Conservation (phyloP, 257 asterid genomes). For the Solanum neorickii region DNA sequence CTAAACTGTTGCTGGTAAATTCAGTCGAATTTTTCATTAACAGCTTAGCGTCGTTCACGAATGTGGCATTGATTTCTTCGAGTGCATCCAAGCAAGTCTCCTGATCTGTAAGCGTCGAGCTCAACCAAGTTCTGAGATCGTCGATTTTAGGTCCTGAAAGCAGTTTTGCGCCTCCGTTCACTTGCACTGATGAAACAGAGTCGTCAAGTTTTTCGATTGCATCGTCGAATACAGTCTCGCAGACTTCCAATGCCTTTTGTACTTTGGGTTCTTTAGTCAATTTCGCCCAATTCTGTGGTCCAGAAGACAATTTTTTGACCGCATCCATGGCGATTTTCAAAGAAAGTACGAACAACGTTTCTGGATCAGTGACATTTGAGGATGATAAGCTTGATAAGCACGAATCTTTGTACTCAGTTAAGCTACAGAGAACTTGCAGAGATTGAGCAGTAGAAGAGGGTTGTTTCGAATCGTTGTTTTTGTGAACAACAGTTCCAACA, state of each 20-base stretch:
- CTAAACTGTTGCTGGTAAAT: conserved; percentile 59
- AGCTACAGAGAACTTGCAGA: conserved; percentile 48
- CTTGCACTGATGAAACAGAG: conserved; percentile 13
- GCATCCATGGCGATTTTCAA: conserved; percentile 29
- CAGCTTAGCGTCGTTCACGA: conserved; percentile 15
- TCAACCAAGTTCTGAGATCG: conserved; percentile 60
- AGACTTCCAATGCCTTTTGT: conserved; percentile 41
- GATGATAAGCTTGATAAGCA: conserved; percentile 33
- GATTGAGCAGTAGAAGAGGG: conserved; percentile 26
- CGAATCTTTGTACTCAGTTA: conserved; percentile 35
- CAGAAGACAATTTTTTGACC: conserved; percentile 3
- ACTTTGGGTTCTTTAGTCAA: conserved; percentile 11
- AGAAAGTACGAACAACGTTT: conserved; percentile 39
- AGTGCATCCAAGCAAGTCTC: conserved; percentile 76
- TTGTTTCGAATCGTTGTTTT: conserved; percentile 3
- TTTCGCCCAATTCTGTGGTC: conserved; percentile 24
- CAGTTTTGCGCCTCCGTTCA: conserved; percentile 4
- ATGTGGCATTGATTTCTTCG: conserved; percentile 41
- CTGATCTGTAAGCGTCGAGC: conserved; percentile 48
- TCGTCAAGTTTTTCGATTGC: conserved; percentile 54
- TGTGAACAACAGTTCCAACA: conserved; percentile 43
- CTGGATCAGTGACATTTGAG: conserved; percentile 43
- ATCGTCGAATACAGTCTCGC: conserved; percentile 39
- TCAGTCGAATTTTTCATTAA: conserved; percentile 46
- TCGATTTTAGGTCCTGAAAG: conserved; percentile 4